Evolutionary conservation across 148 eudicot genomes (phyloP).

Genomic region (Camellia lanceoleosa): DNA sequence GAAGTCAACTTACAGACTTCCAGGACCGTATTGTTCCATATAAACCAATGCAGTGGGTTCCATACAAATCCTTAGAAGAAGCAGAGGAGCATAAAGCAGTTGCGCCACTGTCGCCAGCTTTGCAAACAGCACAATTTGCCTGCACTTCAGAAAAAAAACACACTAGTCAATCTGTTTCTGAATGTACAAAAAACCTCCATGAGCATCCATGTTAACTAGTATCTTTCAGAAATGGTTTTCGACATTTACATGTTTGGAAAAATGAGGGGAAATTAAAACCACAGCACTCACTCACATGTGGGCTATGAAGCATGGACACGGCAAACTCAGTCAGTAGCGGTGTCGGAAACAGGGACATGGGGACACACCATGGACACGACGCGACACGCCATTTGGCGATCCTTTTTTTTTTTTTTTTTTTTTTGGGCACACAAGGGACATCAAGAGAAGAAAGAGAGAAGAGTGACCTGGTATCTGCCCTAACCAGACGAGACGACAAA

Average conservation of each 20-base stretch:
- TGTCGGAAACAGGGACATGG: too few relatives aligned
- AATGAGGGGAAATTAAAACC: neutral
- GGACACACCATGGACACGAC: too few relatives aligned
- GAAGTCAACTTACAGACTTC: conserved; percentile 78
- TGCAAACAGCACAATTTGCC: conserved; percentile 93
- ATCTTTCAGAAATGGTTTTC: neutral
- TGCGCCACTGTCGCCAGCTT: conserved; percentile 88
- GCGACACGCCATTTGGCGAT: too few relatives aligned
- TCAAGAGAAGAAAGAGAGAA: too few relatives aligned
- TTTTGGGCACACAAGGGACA: too few relatives aligned
- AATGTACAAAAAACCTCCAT: neutral
- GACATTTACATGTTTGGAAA: neutral
- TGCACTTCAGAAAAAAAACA: conserved; percentile 21
- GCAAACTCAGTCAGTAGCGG: too few relatives aligned
- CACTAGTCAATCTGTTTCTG: neutral
- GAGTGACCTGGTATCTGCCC: too few relatives aligned
- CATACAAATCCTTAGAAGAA: conserved; percentile 75
- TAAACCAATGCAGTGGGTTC: conserved; percentile 90
- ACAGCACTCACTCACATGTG: neutral
- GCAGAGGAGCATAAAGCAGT: conserved; percentile 74
- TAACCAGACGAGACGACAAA: too few relatives aligned
- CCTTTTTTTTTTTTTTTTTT: too few relatives aligned
- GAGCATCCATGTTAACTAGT: neutral
- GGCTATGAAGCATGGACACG: too few relatives aligned
- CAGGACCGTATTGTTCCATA: conserved; percentile 90